phyloP scores from a whole-genome alignment of 164 flowering plant species.

The Chimonanthus salicifolius region DNA sequence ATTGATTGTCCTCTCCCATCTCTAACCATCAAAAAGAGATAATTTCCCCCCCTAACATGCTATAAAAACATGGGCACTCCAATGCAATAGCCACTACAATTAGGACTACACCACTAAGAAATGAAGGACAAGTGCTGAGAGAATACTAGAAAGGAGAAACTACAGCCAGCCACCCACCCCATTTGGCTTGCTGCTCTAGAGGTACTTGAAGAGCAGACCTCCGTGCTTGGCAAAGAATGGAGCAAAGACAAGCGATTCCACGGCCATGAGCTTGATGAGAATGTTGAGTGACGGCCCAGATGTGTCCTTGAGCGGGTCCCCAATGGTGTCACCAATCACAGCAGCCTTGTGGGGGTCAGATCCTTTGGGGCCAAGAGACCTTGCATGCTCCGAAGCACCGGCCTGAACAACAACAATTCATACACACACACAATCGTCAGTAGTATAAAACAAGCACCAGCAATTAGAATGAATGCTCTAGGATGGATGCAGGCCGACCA shows the following conservation, averaged over 20 bases:
- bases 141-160: background rate
- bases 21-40: background rate
- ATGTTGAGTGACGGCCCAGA: slow-evolving; percentile 86
- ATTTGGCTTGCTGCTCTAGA: slow-evolving; percentile 5
- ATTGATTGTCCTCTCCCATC: background rate
- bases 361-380: slow-evolving; percentile 67
- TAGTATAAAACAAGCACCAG: too few species aligned
- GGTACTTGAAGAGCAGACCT: slow-evolving; percentile 67
- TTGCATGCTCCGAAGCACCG: slow-evolving; percentile 80
- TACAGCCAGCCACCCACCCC: background rate
- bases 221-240: slow-evolving; percentile 87
- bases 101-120: background rate
- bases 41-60: background rate
- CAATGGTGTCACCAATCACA: slow-evolving; percentile 83
- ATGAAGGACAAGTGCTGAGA: too few species aligned
- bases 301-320: slow-evolving; percentile 86
- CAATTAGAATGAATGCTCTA: too few species aligned
- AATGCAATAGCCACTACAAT: background rate
- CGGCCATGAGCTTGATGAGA: slow-evolving; percentile 91
- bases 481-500: too few species aligned
- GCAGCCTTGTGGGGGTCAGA: slow-evolving; percentile 90
- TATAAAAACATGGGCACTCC: background rate
- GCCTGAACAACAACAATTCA: slow-evolving; percentile 32
- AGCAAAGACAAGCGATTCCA: slow-evolving; percentile 82
- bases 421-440: background rate